These are phyloP conservation scores for Wallacemonas sp. DNA, from an alignment of 208 protist species.

Conservation along the genomic window DNA sequence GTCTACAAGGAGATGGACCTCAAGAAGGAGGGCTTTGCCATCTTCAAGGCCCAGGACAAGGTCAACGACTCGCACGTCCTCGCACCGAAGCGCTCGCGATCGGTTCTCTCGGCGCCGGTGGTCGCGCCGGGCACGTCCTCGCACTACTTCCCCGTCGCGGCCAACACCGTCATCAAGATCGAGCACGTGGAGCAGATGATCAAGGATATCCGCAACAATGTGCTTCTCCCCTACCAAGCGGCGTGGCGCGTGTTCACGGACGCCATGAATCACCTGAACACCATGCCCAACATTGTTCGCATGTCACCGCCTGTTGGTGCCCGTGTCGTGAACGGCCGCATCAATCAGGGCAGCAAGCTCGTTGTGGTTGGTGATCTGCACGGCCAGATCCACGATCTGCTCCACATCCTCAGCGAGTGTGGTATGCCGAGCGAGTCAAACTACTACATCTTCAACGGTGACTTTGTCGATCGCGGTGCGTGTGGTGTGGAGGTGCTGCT, in stretches of 20 bases:
- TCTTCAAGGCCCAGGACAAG: conserved; percentile 85
- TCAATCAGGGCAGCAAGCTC: conserved; percentile 81
- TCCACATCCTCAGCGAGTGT: conserved; percentile 82
- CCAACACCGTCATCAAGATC: conserved; percentile 60
- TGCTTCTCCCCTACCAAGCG: conserved; percentile 77
- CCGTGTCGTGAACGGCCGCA: conserved; percentile 65
- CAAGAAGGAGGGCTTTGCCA: conserved; percentile 86
- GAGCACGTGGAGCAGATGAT: conserved; percentile 75
- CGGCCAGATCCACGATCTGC: conserved; percentile 83
- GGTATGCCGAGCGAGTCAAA: conserved; percentile 81
- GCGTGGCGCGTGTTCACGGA: conserved; percentile 86
- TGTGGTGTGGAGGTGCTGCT: conserved; percentile 97
- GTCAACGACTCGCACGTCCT: conserved; percentile 74
- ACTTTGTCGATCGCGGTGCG: conserved; percentile 97
- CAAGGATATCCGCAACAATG: conserved; percentile 64
- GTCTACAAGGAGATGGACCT: conserved; percentile 89
- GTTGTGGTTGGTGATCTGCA: conserved; percentile 90
- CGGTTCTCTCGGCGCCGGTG: conserved; percentile 63
- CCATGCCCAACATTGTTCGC: conserved; percentile 81
- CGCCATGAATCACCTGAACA: conserved; percentile 83
- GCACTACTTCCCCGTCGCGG: conserved; percentile 77
- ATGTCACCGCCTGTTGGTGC: conserved; percentile 70
- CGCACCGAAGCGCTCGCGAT: conserved; percentile 70
- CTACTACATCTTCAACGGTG: conserved; percentile 94
- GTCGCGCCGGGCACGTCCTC: conserved; percentile 68